Conservation (phyloP, 768 basidiomycete genomes). For the Hydnum rufescens region DNA sequence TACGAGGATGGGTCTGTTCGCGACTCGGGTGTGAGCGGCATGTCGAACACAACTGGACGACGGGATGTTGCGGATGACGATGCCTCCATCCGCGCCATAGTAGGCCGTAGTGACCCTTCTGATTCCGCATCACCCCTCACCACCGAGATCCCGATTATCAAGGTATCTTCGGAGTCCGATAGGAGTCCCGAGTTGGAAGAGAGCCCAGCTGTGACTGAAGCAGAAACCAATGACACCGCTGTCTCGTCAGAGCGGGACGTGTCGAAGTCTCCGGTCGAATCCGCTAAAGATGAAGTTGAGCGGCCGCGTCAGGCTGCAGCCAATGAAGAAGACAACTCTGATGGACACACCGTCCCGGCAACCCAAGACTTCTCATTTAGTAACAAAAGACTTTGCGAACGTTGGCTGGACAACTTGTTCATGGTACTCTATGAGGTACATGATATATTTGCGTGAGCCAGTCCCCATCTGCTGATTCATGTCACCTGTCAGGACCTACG, state of each 20-base stretch:
- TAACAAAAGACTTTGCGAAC: conserved; percentile 89
- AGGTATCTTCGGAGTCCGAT: conserved; percentile 53
- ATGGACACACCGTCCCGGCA: conserved; percentile 14
- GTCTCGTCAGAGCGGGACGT: conserved; percentile 13
- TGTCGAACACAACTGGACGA: conserved; percentile 15
- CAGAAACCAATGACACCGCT: conserved; percentile 6
- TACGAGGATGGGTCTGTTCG: conserved; percentile 42
- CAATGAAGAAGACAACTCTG: conserved; percentile 12
- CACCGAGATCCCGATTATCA: conserved; percentile 44
- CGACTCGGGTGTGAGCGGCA: conserved; percentile 11
- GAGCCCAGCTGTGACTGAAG: conserved; percentile 3
- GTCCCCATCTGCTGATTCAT: not conserved
- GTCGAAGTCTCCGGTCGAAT: not conserved
- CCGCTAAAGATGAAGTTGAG: conserved; percentile 7
- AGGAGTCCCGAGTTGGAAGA: conserved; percentile 32
- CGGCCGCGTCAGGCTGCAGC: conserved; percentile 27
- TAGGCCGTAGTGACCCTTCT: conserved; percentile 21
- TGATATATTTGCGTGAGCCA: not conserved
- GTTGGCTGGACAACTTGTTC: conserved; percentile 95
- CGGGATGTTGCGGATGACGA: conserved; percentile 34
- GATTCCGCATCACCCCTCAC: conserved; percentile 12
- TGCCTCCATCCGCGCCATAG: conserved; percentile 46
- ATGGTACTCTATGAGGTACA: conserved; percentile 91
- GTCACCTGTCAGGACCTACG: conserved; percentile 51
- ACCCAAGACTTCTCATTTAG: conserved; percentile 58